Conservation (phyloP, 306 rosid genomes). For the Trichosanthes cucumerina region DNA sequence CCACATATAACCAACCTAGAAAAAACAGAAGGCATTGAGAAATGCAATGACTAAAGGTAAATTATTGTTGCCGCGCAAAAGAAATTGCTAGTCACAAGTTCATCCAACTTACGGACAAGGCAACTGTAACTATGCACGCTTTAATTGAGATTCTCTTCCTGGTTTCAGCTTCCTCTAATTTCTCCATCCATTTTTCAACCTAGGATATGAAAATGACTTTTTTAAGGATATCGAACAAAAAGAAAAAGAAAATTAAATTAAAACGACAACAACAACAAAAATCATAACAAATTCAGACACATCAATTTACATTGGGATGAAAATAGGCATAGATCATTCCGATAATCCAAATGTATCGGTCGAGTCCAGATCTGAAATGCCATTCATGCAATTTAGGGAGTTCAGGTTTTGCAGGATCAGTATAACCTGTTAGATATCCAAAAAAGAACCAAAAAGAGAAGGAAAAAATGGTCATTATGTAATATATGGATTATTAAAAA, state of each 20-base stretch:
- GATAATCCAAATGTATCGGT: conserved; percentile 93
- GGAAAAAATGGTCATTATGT: not conserved
- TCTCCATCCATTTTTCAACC: conserved; percentile 99
- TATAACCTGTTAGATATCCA: conserved; percentile 52
- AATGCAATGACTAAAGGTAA: not conserved
- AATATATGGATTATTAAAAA: not conserved
- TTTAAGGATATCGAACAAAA: not conserved
- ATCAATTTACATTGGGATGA: conserved; percentile 72
- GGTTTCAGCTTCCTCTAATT: conserved; percentile 86
- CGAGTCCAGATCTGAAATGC: conserved; percentile 99
- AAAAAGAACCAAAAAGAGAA: not conserved
- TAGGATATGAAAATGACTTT: conserved; percentile 19
- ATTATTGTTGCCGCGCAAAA: not conserved
- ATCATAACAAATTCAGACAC: not conserved
- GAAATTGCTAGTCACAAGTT: conserved; percentile 8
- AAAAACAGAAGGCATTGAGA: not conserved
- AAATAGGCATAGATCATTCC: conserved; percentile 98
- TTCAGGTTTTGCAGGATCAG: conserved; percentile 97
- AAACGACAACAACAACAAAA: not conserved
- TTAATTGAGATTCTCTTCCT: conserved; percentile 72
- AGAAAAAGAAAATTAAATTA: not conserved
- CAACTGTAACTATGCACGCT: conserved; percentile 49
- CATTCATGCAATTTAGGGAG: conserved; percentile 82
- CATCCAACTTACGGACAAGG: conserved; percentile 62
- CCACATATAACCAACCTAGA: conserved; percentile 94